phyloP scores from a whole-genome alignment of 2,329 filamentous ascomycete species.

The Fusarium coicis region DNA sequence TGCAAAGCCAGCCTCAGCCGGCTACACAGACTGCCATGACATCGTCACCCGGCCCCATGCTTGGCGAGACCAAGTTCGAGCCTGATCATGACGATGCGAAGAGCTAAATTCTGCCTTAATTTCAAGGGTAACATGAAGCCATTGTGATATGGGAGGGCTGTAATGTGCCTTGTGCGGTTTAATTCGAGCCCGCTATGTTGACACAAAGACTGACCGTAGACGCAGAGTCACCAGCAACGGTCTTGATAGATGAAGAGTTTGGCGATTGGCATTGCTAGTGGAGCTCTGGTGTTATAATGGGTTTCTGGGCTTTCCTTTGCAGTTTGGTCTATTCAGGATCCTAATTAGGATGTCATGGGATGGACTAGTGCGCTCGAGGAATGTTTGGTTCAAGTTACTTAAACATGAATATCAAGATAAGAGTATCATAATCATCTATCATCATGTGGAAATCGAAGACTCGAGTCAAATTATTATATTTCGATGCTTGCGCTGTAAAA shows the following conservation, averaged over 20 bases:
- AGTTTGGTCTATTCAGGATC: neutral
- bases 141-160: neutral
- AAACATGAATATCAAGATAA: slow-evolving; percentile 16
- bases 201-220: slow-evolving; percentile 9
- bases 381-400: slow-evolving; percentile 10
- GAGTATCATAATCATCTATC: neutral
- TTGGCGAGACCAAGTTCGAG: slow-evolving; percentile 77
- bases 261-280: slow-evolving; percentile 23
- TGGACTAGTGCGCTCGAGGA: neutral
- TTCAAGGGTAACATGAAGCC: neutral
- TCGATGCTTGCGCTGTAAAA: neutral
- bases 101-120: slow-evolving; percentile 33
- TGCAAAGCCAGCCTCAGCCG: slow-evolving; percentile 66
- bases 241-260: slow-evolving; percentile 28
- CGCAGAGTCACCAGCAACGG: slow-evolving; percentile 12
- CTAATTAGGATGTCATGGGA: neutral
- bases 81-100: slow-evolving; percentile 67
- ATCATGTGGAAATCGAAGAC: neutral
- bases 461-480: neutral
- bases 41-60: slow-evolving; percentile 63
- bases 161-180: slow-evolving; percentile 32
- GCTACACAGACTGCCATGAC: slow-evolving; percentile 69
- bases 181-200: neutral
- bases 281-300: slow-evolving; percentile 35
- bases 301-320: slow-evolving; percentile 19